These are phyloP conservation scores for Zygosaccharomyces pseudobailii DNA, from an alignment of 1,139 yeast genomes.

Conservation along the genomic window DNA sequence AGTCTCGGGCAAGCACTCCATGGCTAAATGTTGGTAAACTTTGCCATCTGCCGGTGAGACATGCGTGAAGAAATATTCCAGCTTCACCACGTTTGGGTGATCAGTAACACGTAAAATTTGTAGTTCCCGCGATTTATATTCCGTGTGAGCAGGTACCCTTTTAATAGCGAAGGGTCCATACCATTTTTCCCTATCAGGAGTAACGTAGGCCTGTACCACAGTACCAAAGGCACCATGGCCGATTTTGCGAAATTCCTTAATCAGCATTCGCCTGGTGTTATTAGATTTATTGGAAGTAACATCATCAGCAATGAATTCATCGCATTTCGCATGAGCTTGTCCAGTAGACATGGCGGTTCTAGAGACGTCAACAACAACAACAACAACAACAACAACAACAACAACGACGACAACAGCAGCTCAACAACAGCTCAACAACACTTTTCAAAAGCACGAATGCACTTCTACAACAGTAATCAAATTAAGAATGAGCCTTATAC, in stretches of 20 bases:
- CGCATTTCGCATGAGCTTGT: constrained; percentile 14
- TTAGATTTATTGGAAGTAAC: constrained; percentile 60
- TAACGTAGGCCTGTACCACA: constrained; percentile 63
- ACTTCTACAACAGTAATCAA: not conserved
- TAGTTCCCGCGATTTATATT: constrained; percentile 73
- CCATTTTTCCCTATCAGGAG: constrained; percentile 44
- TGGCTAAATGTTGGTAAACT: constrained; percentile 71
- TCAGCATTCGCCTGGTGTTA: constrained; percentile 54
- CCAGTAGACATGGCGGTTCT: constrained; percentile 3
- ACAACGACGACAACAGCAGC: not conserved
- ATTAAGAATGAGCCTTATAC: not conserved
- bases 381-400: not conserved
- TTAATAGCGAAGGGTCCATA: constrained; percentile 79
- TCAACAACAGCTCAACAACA: not conserved
- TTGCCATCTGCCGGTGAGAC: constrained; percentile 50
- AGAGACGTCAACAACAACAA: not conserved
- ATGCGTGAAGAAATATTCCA: constrained; percentile 66
- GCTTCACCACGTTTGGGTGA: constrained; percentile 71
- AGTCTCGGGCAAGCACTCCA: constrained; percentile 82
- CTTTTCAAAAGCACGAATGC: not conserved
- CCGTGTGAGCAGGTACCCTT: constrained; percentile 80
- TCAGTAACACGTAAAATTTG: constrained; percentile 67
- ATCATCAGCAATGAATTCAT: constrained; percentile 47
- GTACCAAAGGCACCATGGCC: constrained; percentile 88
- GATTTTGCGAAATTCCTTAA: constrained; percentile 65